Evolutionary conservation across 805 yeast species (phyloP).

Genomic region (Metschnikowia kofuensis): DNA sequence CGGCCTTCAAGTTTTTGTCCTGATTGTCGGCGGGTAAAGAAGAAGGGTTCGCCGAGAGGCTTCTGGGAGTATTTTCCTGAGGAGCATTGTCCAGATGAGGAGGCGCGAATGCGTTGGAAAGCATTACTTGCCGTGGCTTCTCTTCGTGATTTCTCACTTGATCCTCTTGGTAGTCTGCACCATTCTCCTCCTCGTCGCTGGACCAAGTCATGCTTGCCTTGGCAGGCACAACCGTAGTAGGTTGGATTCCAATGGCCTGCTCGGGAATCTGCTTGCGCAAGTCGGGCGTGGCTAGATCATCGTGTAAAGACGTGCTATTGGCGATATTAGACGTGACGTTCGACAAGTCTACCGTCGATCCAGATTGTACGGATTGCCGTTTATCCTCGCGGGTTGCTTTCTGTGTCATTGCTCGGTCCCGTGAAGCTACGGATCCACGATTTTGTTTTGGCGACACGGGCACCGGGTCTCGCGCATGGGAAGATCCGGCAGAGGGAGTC

Average conservation of each 20-base stretch:
- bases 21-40: background rate
- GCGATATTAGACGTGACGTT: slow-evolving; percentile 1
- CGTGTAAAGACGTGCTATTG: slow-evolving; percentile 7
- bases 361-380: background rate
- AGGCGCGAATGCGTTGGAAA: slow-evolving; percentile 1
- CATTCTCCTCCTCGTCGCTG: slow-evolving; percentile 66
- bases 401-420: background rate
- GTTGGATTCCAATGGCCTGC: slow-evolving; percentile 46
- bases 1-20: background rate
- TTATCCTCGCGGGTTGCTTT: background rate
- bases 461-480: background rate
- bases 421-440: background rate
- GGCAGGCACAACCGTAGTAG: slow-evolving; percentile 76
- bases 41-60: background rate
- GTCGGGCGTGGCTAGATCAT: slow-evolving; percentile 17
- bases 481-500: slow-evolving; percentile 1
- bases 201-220: slow-evolving; percentile 87
- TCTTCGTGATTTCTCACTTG: background rate
- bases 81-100: background rate
- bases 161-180: slow-evolving; percentile 16
- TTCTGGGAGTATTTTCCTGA: background rate
- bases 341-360: slow-evolving; percentile 1
- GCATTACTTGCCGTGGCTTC: slow-evolving; percentile 4
- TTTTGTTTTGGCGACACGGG: background rate
- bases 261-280: slow-evolving; percentile 11